Percentiles rank a stretch among this genome's conserved stretches.
phyloP scores from a whole-genome alignment of 2,329 filamentous ascomycete genomes.

The Botrytis fragariae region DNA sequence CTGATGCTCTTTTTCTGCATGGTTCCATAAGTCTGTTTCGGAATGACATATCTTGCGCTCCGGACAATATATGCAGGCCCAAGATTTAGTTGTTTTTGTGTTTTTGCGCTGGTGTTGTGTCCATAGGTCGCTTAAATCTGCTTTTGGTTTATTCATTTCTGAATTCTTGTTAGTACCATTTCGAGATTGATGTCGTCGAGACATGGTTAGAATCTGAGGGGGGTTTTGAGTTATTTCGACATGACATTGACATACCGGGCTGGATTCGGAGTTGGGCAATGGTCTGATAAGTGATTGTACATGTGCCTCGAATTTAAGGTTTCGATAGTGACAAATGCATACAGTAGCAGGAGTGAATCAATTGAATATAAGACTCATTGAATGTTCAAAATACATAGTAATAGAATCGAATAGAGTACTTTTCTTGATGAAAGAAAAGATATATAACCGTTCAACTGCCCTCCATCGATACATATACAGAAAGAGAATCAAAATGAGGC shows the following conservation, averaged over 20 bases:
- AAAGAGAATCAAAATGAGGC: too few relatives aligned
- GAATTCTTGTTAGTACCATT: background rate
- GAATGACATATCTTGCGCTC: conserved; percentile 25
- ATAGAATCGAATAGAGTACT: background rate
- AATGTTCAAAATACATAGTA: too few relatives aligned
- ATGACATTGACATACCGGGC: background rate
- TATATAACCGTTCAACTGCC: too few relatives aligned
- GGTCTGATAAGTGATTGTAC: background rate
- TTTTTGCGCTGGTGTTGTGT: conserved; percentile 28
- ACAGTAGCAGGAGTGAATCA: background rate
- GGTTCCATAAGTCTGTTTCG: conserved; percentile 26
- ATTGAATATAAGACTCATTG: background rate
- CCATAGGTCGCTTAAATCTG: conserved; percentile 25
- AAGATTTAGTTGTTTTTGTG: conserved; percentile 27
- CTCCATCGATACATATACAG: too few relatives aligned
- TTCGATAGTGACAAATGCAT: background rate
- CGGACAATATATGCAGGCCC: conserved; percentile 27
- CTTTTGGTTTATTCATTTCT: conserved; percentile 13
- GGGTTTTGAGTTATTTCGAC: background rate
- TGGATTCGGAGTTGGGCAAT: background rate
- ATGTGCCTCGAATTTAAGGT: conserved; percentile 1
- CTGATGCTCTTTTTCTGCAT: conserved; percentile 25
- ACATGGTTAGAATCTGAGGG: background rate
- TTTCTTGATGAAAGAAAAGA: background rate
- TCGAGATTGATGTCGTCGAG: background rate